Base-by-base conservation (phyloP, 805 yeast species). In the Huiozyma sinensis region DNA sequence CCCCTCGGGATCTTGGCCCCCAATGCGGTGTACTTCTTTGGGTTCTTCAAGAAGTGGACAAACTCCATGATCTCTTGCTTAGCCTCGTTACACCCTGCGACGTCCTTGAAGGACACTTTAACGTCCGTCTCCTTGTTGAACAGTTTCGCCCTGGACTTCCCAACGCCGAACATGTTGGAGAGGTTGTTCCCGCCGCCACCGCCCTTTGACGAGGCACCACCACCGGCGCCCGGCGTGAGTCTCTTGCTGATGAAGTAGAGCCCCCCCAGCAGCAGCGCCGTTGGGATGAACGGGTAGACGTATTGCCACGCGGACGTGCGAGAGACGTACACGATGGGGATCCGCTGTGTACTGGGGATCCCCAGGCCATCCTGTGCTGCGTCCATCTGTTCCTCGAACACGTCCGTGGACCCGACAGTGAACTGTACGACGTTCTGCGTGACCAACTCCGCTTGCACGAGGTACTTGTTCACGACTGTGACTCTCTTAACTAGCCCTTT, bases 1-100 rank as follows among this genome's bases (percentile, higher is more conserved):
- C 97, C 97, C 62, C 96, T 74, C 44, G 97, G 97, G 50, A 88
- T 88, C 63, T 87, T 85, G 8, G 96, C 97, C 39, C 97, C 97
- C 45, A 88, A 70, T 49, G 73, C 77, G 64, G 87, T 95, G 65
- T 86, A 88, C 61, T 85, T 84, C 40, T 70, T 67, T 7, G 97
- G 96, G 48, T 85, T 75, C 63, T 86, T 88, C 64, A 88, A 72
- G 58, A 88, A 88, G 60, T 81, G 79, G 44, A 88, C 97, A 69
- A 88, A 88, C 65, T 88, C 97, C 95, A 87, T 84, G 52, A 88
- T 87, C 67, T 88, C 97, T 59, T 82, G 90, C 59, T 88, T 88
- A 13, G 95, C 92, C 64, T 88, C 97, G 54, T 85, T 86, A 70
- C 90, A 83, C 28, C 97, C 97, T 1, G 97, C 97, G 43, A 88